Evolutionary conservation across 225 moss, liverwort and hornwort species (phyloP).

Genomic region (Straminergon stramineum): DNA sequence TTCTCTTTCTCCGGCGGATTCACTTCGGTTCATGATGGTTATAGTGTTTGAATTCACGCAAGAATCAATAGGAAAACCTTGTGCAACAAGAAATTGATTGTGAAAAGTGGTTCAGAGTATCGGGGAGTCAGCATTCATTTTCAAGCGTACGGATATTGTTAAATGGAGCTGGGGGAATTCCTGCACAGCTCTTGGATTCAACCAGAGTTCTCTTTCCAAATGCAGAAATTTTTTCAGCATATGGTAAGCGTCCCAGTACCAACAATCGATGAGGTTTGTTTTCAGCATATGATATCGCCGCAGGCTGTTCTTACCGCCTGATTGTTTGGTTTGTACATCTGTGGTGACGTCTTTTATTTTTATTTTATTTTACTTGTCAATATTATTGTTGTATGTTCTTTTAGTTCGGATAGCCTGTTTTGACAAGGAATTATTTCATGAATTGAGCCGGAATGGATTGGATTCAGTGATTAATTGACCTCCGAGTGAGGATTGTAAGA

Average conservation of each 20-base stretch:
- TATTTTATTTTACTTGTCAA: not conserved
- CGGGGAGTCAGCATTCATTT: slow-evolving; percentile 25
- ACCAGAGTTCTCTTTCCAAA: slow-evolving; percentile 64
- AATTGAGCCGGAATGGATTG: not conserved
- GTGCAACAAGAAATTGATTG: slow-evolving; percentile 13
- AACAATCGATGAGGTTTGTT: not conserved
- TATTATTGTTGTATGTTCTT: not conserved
- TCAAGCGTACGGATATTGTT: slow-evolving; percentile 57
- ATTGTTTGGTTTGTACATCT: not conserved
- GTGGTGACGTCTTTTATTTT: not conserved
- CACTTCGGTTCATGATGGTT: not conserved
- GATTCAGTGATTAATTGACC: not conserved
- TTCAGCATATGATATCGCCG: not conserved
- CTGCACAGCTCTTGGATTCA: slow-evolving; percentile 51
- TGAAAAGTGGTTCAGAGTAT: slow-evolving; percentile 28
- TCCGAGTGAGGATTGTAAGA: not conserved
- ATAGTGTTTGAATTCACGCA: not conserved
- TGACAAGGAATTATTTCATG: not conserved
- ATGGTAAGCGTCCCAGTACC: slow-evolving; percentile 48
- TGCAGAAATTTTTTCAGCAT: slow-evolving; percentile 72
- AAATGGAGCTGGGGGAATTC: slow-evolving; percentile 88
- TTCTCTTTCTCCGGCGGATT: not conserved
- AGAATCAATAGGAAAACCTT: not conserved
- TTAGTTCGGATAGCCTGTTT: not conserved
- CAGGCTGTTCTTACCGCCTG: not conserved